Percentiles rank a stretch among this genome's conserved stretches.
phyloP scores from a whole-genome alignment of 1,284 basidiomycete species.

The Trichosporon ovoides region DNA sequence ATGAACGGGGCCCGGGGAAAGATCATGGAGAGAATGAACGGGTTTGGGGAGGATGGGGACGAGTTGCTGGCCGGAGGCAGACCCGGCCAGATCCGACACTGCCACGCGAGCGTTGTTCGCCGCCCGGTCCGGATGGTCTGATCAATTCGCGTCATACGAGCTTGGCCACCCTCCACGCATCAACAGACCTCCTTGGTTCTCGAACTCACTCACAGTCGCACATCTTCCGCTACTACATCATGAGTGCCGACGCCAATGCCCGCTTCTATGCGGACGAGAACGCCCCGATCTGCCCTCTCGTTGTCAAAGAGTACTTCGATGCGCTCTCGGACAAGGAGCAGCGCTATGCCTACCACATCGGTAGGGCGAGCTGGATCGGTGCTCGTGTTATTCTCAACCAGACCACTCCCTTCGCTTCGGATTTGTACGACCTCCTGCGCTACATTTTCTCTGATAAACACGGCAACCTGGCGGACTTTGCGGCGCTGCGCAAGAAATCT shows the following conservation, averaged over 20 bases:
- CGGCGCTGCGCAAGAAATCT: background rate
- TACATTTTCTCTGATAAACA: conserved; percentile 6
- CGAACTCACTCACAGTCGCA: background rate
- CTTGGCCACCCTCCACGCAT: background rate
- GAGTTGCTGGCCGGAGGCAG: background rate
- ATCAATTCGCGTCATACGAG: background rate
- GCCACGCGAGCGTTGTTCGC: background rate
- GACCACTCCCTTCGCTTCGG: conserved; percentile 16
- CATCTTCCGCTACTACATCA: background rate
- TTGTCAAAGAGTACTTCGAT: conserved; percentile 20
- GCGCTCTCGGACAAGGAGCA: conserved; percentile 14
- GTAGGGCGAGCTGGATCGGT: conserved; percentile 17
- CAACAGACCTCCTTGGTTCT: background rate
- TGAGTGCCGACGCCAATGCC: background rate
- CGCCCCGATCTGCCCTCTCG: conserved; percentile 22
- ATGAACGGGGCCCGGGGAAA: too few relatives aligned
- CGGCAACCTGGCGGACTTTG: conserved; percentile 15
- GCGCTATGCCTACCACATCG: conserved; percentile 20
- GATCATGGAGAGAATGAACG: background rate
- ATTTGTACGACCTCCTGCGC: conserved; percentile 18
- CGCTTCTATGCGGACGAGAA: conserved; percentile 21
- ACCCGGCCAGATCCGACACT: background rate
- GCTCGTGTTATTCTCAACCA: conserved; percentile 20
- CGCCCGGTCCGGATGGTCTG: background rate
- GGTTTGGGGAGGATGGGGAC: background rate